Conservation (phyloP, 1,284 basidiomycete genomes). For the Rhodotorula glutinis region DNA sequence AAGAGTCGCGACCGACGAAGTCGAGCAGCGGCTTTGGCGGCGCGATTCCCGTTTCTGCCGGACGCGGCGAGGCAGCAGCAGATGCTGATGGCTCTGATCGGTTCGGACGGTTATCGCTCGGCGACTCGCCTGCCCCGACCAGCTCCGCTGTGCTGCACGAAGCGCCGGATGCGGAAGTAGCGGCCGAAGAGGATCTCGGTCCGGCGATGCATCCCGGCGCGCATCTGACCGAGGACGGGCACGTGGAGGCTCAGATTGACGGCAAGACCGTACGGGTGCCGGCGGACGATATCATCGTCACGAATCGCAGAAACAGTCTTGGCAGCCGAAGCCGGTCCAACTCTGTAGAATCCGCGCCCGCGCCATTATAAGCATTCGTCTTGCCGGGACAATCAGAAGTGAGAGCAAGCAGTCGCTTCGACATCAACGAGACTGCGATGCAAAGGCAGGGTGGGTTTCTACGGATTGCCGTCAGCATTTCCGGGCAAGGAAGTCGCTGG, state of each 20-base stretch:
- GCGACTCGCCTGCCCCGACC: neutral
- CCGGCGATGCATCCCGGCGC: conserved; percentile 35
- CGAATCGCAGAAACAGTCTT: conserved; percentile 11
- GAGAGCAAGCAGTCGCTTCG: too few species aligned
- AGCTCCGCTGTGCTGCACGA: neutral
- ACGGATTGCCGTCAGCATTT: too few species aligned
- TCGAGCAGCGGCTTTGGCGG: neutral
- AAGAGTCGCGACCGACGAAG: conserved; percentile 10
- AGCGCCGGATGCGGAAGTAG: neutral
- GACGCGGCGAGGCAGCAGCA: conserved; percentile 4
- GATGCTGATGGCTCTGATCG: conserved; percentile 34
- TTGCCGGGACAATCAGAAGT: too few species aligned
- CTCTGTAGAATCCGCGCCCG: neutral
- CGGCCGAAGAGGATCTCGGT: conserved; percentile 32
- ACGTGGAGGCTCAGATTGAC: conserved; percentile 36
- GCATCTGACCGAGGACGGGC: conserved; percentile 39
- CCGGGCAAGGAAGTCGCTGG: too few species aligned
- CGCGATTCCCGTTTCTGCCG: conserved; percentile 6
- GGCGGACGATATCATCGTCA: conserved; percentile 32
- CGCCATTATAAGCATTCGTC: too few species aligned
- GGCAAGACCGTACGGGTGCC: conserved; percentile 31
- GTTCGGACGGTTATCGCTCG: conserved; percentile 31
- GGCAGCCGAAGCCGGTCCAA: neutral
- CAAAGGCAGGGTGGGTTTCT: too few species aligned
- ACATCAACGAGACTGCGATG: too few species aligned